Evolutionary conservation across 1,284 basidiomycete species (phyloP).

Genomic region (Phenoliferia sp.): DNA sequence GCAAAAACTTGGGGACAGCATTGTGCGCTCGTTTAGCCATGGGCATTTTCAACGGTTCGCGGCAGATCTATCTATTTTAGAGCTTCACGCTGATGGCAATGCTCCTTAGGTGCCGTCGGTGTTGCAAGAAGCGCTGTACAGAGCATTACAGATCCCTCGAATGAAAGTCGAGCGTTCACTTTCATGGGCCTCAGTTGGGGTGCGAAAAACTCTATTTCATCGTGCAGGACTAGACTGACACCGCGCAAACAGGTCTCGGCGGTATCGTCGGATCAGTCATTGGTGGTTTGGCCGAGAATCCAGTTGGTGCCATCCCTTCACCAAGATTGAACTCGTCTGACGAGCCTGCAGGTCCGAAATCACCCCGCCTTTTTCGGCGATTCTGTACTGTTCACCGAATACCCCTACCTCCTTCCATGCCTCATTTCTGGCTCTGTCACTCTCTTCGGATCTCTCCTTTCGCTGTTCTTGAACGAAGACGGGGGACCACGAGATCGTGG

Average conservation of each 20-base stretch:
- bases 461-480: slow-evolving; percentile 83
- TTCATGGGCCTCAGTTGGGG: slow-evolving; percentile 34
- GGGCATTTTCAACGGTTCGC: slow-evolving; percentile 92
- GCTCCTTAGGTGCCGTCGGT: slow-evolving; percentile 32
- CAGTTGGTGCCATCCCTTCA: slow-evolving; percentile 6
- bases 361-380: slow-evolving; percentile 34
- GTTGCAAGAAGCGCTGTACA: slow-evolving; percentile 69
- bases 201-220: not conserved
- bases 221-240: not conserved
- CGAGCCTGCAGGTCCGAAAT: slow-evolving; percentile 17
- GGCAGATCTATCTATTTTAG: not conserved
- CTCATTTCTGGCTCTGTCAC: slow-evolving; percentile 50
- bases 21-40: slow-evolving; percentile 85
- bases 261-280: slow-evolving; percentile 35
- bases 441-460: slow-evolving; percentile 67
- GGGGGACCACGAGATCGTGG: slow-evolving; percentile 79
- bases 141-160: slow-evolving; percentile 69
- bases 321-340: not conserved
- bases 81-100: not conserved
- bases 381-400: slow-evolving; percentile 61
- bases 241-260: slow-evolving; percentile 15
- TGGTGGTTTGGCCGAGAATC: slow-evolving; percentile 30
- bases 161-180: slow-evolving; percentile 32
- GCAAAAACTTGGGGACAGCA: slow-evolving; percentile 56
- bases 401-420: slow-evolving; percentile 90